Evolutionary conservation across 331 rosid species (phyloP).

Genomic region (Malus hybrid): DNA sequence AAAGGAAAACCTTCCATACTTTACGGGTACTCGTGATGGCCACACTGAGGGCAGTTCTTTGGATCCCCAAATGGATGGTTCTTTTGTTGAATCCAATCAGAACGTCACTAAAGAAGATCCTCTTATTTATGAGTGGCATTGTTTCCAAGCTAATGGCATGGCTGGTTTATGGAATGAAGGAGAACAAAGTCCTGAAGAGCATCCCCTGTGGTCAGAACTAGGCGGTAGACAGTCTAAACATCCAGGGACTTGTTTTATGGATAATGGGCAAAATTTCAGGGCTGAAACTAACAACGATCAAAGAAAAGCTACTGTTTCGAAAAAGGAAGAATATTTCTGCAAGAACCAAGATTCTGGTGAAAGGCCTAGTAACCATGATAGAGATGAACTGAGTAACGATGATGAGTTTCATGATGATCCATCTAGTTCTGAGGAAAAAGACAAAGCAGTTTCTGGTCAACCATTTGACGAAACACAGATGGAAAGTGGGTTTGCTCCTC

Average conservation of each 20-base stretch:
- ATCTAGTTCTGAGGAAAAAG: background rate
- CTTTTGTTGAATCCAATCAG: conserved; percentile 16
- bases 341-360: background rate
- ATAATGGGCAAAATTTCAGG: conserved; percentile 14
- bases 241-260: background rate
- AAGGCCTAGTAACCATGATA: conserved; percentile 1
- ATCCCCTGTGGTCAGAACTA: conserved; percentile 19
- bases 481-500: conserved; percentile 1
- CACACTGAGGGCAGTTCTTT: conserved; percentile 6
- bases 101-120: conserved; percentile 22
- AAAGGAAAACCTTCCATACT: conserved; percentile 23
- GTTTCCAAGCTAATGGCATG: conserved; percentile 10
- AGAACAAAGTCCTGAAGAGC: conserved; percentile 9
- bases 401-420: conserved; percentile 5
- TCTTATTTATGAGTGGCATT: conserved; percentile 5
- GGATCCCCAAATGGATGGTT: conserved; percentile 10
- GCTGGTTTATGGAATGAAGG: conserved; percentile 5
- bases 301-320: background rate
- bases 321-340: background rate
- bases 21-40: conserved; percentile 19
- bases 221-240: background rate
- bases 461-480: background rate
- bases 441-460: conserved; percentile 12
- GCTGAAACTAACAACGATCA: background rate
- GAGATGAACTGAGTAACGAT: conserved; percentile 11